Base-by-base conservation (phyloP, 2,329 filamentous ascomycete genomes). In the Diaporthe vexans region DNA sequence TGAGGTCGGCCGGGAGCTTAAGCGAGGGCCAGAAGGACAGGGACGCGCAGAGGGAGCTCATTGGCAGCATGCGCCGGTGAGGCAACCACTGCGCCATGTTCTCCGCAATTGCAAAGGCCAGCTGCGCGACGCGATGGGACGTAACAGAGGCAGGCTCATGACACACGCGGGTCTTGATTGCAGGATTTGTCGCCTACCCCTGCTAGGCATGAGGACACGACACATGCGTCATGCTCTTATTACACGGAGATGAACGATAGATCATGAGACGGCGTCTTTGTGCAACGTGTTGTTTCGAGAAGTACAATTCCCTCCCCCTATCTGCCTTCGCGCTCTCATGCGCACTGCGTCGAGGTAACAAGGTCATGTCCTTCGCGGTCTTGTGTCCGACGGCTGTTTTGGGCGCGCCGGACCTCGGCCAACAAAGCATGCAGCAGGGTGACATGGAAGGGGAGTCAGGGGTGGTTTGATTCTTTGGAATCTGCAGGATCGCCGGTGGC, bases 11-110 rank as follows among this genome's bases (percentile, higher is more conserved):
- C 77, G 91, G 92, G 69, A 92, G 93, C 76, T 85, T 98, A 83
- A 97, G 94, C 77, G 95, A 98, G 84, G 92, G 93, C 52, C 95
- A 94, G 81, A 91, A 90, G 81, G 96, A 98, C 78, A 90, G 94
- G 76, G 94, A 95, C 79, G 92, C 94, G 74, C 97, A 98, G 84
- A 89, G 92, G 80, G 96, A 98, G 85, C 92, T 98, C 85, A 97
- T 98, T 76, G 88, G 88, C 35, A 90, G 88, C 81, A 91, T 90
- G 86, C 83, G 63, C 46, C 63, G 63, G 63, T 81, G 79, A 83
- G 83, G 80, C 87, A 56, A 52, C 37, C 54, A n/a, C n/a, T 21
- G 17, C 29, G 35, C n/a, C 33, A 29, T 43, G 29, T 43, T 48
- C 40, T 29, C 24, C 24, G 56, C 24, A 59, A 46, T 26, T 29